Percentiles rank a stretch among this genome's conserved stretches.
phyloP scores from a whole-genome alignment of 164 flowering plant species.

The Macadamia integrifolia region DNA sequence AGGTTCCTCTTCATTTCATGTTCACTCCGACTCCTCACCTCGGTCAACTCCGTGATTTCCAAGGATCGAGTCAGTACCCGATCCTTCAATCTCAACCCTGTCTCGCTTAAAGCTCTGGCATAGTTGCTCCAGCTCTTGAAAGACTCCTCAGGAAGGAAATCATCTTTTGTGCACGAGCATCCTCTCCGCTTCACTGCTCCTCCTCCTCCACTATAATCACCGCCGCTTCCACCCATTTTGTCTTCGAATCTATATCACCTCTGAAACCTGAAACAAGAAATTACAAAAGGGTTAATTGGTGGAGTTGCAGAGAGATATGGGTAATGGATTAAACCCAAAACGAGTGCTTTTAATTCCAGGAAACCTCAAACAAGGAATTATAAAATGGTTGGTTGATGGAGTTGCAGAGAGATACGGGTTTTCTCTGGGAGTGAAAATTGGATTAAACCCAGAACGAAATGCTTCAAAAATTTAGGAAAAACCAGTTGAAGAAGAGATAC shows the following conservation, averaged over 20 bases:
- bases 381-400: too few relatives aligned
- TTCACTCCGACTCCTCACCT: constrained; percentile 22
- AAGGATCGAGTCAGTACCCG: constrained; percentile 28
- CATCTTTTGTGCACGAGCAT: constrained; percentile 25
- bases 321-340: too few relatives aligned
- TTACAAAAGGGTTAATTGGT: too few relatives aligned
- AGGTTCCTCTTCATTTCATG: constrained; percentile 33
- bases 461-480: too few relatives aligned
- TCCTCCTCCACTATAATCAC: background rate
- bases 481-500: too few relatives aligned
- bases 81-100: constrained; percentile 18
- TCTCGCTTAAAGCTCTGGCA: constrained; percentile 22
- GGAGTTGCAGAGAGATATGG: too few relatives aligned
- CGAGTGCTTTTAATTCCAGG: too few relatives aligned
- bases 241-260: background rate
- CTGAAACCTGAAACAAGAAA: too few relatives aligned
- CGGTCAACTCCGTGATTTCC: constrained; percentile 21
- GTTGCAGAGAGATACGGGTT: too few relatives aligned
- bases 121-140: constrained; percentile 36
- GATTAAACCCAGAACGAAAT: too few relatives aligned
- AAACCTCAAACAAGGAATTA: too few relatives aligned
- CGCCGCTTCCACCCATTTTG: background rate
- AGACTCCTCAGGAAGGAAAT: constrained; percentile 39
- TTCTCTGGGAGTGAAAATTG: too few relatives aligned
- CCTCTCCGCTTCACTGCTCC: constrained; percentile 12